phyloP scores from a whole-genome alignment of 1,139 yeast genomes.

The Magnusiomyces clavatus region DNA sequence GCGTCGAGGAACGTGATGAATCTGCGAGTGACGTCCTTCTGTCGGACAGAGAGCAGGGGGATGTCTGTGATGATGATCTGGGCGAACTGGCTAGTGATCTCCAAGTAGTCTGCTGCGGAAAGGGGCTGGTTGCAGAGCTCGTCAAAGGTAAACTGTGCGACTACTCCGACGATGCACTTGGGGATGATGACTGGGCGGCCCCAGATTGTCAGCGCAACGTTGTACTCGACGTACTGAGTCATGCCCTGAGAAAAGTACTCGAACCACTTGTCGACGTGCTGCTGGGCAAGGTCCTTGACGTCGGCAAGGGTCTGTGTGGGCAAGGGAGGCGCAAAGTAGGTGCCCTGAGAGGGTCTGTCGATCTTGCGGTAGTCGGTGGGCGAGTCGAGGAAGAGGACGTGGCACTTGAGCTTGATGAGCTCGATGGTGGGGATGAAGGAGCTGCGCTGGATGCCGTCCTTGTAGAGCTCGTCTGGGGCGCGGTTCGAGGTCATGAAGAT shows the following conservation, averaged over 20 bases:
- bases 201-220: slow-evolving; percentile 61
- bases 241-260: slow-evolving; percentile 58
- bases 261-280: slow-evolving; percentile 76
- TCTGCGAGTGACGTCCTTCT: slow-evolving; percentile 77
- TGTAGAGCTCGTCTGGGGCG: slow-evolving; percentile 87
- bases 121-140: slow-evolving; percentile 80
- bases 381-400: slow-evolving; percentile 74
- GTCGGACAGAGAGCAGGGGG: slow-evolving; percentile 71
- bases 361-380: slow-evolving; percentile 91
- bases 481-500: slow-evolving; percentile 91
- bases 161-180: slow-evolving; percentile 62
- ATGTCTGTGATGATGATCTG: slow-evolving; percentile 84
- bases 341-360: slow-evolving; percentile 74
- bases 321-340: slow-evolving; percentile 68
- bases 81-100: slow-evolving; percentile 68
- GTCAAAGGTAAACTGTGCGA: slow-evolving; percentile 82
- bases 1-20: slow-evolving; percentile 94
- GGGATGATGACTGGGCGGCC: slow-evolving; percentile 80
- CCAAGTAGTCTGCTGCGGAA: slow-evolving; percentile 93
- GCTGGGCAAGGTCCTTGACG: slow-evolving; percentile 44
- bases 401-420: slow-evolving; percentile 61
- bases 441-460: slow-evolving; percentile 87
- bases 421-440: slow-evolving; percentile 89
- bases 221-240: slow-evolving; percentile 26
- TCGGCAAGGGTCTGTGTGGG: slow-evolving; percentile 37